A percentile compares a stretch with the other conserved stretches of the same genome.
phyloP scores from a whole-genome alignment of 768 basidiomycete genomes.

The Suillus variegatus region DNA sequence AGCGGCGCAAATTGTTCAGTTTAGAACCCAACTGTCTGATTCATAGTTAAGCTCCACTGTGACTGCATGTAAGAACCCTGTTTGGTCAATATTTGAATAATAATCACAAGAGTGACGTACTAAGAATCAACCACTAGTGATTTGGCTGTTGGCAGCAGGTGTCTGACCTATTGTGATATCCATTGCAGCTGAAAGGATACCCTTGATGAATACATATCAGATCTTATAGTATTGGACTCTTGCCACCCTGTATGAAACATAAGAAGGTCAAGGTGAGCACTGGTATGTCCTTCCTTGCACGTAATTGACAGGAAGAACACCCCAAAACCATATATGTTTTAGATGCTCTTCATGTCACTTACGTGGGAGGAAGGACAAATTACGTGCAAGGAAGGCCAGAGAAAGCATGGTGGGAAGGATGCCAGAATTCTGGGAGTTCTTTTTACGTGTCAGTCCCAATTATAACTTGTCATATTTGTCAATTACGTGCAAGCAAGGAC shows the following conservation, averaged over 20 bases:
- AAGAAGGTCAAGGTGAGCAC: neutral
- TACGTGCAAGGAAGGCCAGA: neutral
- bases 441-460: neutral
- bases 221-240: neutral
- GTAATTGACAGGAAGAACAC: neutral
- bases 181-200: neutral
- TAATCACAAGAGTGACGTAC: too few species aligned
- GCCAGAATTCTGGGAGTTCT: neutral
- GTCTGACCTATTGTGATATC: too few species aligned
- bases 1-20: too few species aligned
- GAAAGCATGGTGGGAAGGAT: neutral
- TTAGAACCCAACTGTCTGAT: too few species aligned
- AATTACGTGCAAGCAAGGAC: neutral
- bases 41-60: too few species aligned
- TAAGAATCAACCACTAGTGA: neutral
- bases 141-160: neutral
- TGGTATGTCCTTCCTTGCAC: neutral
- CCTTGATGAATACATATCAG: neutral
- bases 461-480: neutral
- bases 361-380: neutral
- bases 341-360: neutral
- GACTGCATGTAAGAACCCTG: too few species aligned
- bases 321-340: neutral
- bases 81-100: too few species aligned
- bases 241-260: neutral